A percentile compares a stretch with the other conserved stretches of the same genome.
Conservation (phyloP, 1,139 yeast genomes). For the Pichia sp. region DNA sequence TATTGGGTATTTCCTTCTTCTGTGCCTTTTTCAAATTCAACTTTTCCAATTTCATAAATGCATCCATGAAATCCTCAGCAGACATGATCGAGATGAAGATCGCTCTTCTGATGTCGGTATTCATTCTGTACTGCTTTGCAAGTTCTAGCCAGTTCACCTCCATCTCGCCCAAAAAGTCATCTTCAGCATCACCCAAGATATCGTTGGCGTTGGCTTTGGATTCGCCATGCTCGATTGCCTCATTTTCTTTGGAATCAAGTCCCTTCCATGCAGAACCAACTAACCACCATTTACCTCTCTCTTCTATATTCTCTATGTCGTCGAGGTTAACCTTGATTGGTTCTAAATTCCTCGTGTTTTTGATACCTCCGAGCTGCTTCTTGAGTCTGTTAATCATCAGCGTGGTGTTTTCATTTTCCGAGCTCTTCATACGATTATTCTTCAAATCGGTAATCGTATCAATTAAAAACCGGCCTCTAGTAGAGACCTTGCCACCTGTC, state of each 20-base stretch:
- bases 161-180: conserved; percentile 45
- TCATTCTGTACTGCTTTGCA: conserved; percentile 86
- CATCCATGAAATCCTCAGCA: conserved; percentile 87
- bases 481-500: conserved; percentile 39
- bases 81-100: conserved; percentile 93
- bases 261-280: conserved; percentile 98
- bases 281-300: conserved; percentile 97
- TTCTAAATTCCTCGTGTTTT: conserved; percentile 50
- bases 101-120: conserved; percentile 91
- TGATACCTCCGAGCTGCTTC: conserved; percentile 56
- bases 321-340: conserved; percentile 80
- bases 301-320: conserved; percentile 73
- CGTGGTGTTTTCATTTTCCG: conserved; percentile 40
- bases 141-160: conserved; percentile 88
- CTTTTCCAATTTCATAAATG: conserved; percentile 76
- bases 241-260: not conserved
- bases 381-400: conserved; percentile 58
- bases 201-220: conserved; percentile 19
- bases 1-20: conserved; percentile 81
- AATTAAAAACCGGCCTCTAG: conserved; percentile 77
- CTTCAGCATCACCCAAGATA: conserved; percentile 46
- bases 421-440: conserved; percentile 70
- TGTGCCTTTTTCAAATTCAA: conserved; percentile 76
- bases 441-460: conserved; percentile 83
- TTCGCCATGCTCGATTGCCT: not conserved